Percentiles rank a stretch among this genome's conserved stretches.
phyloP scores from a whole-genome alignment of 345 rosid genomes.

The Iberis pinnata region DNA sequence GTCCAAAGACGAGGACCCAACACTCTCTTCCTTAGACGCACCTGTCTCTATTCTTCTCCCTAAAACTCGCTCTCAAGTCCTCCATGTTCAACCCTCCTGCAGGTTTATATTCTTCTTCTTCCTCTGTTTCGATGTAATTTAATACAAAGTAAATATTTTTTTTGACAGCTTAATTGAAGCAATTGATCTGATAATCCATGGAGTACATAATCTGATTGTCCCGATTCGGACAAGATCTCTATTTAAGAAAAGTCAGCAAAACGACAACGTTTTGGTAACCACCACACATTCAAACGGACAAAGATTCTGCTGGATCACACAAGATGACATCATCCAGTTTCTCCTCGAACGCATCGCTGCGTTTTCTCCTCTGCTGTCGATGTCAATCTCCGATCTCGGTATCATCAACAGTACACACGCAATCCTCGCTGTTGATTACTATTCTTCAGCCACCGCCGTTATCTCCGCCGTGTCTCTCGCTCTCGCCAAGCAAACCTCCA shows the following conservation, averaged over 20 bases:
- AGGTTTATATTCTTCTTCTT: constrained; percentile 40
- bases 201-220: constrained; percentile 78
- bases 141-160: too few species aligned
- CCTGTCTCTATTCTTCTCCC: constrained; percentile 62
- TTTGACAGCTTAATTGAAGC: constrained; percentile 60
- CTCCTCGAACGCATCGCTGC: constrained; percentile 64
- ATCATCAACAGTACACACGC: constrained; percentile 43
- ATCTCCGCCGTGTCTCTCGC: constrained; percentile 43
- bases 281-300: constrained; percentile 50
- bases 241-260: constrained; percentile 40
- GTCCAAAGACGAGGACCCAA: constrained; percentile 38
- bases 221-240: constrained; percentile 49
- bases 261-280: constrained; percentile 5
- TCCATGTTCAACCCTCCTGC: constrained; percentile 62
- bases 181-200: constrained; percentile 65
- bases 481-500: constrained; percentile 53
- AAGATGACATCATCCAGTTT: constrained; percentile 78
- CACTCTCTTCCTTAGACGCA: constrained; percentile 44
- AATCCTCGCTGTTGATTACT: constrained; percentile 42
- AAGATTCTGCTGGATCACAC: constrained; percentile 85
- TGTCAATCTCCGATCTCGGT: constrained; percentile 56
- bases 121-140: constrained; percentile 8
- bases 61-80: constrained; percentile 34
- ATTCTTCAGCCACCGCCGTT: constrained; percentile 57
- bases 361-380: constrained; percentile 63